Percentiles rank a stretch among this genome's conserved stretches.
phyloP scores from a whole-genome alignment of 768 basidiomycete species.

The Udeniomyces megalosporus region DNA sequence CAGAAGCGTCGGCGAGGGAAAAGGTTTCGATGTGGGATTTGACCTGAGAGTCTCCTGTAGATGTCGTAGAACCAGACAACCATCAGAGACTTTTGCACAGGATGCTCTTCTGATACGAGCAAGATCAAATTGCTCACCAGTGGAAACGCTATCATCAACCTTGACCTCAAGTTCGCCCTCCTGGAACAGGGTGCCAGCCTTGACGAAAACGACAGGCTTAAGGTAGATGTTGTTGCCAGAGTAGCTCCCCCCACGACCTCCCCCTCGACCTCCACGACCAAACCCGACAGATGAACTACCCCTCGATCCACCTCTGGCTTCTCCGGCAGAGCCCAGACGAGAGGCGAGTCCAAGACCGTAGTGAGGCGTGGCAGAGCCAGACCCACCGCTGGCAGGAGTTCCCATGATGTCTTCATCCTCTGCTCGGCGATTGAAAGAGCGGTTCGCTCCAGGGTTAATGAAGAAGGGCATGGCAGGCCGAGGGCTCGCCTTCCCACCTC shows the following conservation, averaged over 20 bases:
- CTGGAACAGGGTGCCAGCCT: slow-evolving; percentile 16
- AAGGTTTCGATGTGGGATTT: not conserved
- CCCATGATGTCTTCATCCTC: slow-evolving; percentile 10
- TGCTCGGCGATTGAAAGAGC: not conserved
- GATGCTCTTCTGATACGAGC: no score
- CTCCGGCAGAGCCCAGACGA: not conserved
- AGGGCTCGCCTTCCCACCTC: not conserved
- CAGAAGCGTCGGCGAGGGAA: not conserved
- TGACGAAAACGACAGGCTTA: slow-evolving; percentile 14
- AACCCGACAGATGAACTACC: not conserved
- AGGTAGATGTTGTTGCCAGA: not conserved
- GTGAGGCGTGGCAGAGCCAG: slow-evolving; percentile 4
- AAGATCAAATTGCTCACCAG: no score
- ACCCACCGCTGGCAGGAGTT: not conserved
- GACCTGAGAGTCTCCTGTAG: no score
- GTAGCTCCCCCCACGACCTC: not conserved
- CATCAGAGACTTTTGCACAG: no score
- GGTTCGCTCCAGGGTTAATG: not conserved
- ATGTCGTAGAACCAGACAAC: no score
- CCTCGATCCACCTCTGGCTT: not conserved
- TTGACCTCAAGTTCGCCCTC: slow-evolving; percentile 12
- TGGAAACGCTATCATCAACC: not conserved
- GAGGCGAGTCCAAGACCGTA: slow-evolving; percentile 9
- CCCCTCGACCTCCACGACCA: not conserved
- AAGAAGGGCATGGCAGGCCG: slow-evolving; percentile 13